Conservation (phyloP, 176 grass and related monocot genomes). For the Canna indica region DNA sequence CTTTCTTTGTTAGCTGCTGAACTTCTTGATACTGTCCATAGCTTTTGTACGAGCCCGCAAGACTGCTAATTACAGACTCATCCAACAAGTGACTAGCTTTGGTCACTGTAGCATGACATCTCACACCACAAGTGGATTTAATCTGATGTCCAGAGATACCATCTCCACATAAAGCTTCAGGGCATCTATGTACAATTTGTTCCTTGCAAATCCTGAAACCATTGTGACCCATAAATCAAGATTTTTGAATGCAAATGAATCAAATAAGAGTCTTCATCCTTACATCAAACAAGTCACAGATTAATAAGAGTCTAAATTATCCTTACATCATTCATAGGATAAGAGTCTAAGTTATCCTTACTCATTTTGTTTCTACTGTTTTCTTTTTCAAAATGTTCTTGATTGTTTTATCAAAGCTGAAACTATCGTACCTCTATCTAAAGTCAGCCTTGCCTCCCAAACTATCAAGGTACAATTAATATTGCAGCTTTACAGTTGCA, state of each 20-base stretch:
- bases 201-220: constrained; percentile 20
- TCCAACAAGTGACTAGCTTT: neutral
- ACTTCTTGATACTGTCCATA: constrained; percentile 6
- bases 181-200: neutral
- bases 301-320: no score
- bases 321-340: no score
- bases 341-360: no score
- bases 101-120: constrained; percentile 5
- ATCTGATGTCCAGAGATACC: constrained; percentile 10
- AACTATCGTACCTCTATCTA: no score
- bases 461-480: no score
- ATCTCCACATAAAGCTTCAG: constrained; percentile 2
- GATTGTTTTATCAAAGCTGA: no score
- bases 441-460: no score
- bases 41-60: constrained; percentile 1
- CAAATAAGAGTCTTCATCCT: no score
- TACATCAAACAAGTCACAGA: no score
- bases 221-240: constrained; percentile 2
- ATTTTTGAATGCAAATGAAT: neutral
- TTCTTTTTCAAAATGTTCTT: no score
- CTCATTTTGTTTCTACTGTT: no score
- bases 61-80: neutral
- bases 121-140: neutral
- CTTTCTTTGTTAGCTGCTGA: neutral
- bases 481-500: no score